These are phyloP conservation scores for Zygoascus tannicola DNA, from an alignment of 805 yeast species.

Conservation along the genomic window DNA sequence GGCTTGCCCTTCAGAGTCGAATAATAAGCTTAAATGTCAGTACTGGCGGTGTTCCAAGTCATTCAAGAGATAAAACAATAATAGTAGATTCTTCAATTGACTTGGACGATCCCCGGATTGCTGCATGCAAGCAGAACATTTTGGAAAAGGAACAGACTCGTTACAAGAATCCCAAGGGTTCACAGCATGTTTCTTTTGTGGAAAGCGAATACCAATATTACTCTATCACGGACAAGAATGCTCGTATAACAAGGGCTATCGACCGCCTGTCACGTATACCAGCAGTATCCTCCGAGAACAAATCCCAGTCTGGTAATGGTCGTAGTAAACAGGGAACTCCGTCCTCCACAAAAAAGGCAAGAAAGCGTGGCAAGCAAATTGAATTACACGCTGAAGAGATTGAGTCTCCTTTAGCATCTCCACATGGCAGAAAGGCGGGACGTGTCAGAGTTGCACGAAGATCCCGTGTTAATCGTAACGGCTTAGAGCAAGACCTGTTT, in stretches of 20 bases:
- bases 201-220: constrained; percentile 10
- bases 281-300: no score
- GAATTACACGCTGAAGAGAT: no score
- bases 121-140: neutral
- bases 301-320: no score
- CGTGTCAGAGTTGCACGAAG: no score
- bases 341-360: no score
- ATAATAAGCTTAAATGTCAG: constrained; percentile 24
- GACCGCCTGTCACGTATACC: no score
- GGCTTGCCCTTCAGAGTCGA: constrained; percentile 29
- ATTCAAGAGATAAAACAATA: constrained; percentile 14
- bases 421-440: no score
- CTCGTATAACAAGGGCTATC: neutral
- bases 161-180: neutral
- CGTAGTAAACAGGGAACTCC: no score
- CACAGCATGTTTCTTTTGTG: neutral
- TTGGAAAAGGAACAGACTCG: neutral
- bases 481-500: constrained; percentile 39
- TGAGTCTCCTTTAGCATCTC: no score
- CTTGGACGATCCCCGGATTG: constrained; percentile 16
- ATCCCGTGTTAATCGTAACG: no score
- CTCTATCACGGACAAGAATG: constrained; percentile 3
- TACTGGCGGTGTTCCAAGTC: no score
- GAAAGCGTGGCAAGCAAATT: no score
- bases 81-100: constrained; percentile 18